Conservation (phyloP, 1,284 basidiomycete genomes). For the Anthracocystis setariae region DNA sequence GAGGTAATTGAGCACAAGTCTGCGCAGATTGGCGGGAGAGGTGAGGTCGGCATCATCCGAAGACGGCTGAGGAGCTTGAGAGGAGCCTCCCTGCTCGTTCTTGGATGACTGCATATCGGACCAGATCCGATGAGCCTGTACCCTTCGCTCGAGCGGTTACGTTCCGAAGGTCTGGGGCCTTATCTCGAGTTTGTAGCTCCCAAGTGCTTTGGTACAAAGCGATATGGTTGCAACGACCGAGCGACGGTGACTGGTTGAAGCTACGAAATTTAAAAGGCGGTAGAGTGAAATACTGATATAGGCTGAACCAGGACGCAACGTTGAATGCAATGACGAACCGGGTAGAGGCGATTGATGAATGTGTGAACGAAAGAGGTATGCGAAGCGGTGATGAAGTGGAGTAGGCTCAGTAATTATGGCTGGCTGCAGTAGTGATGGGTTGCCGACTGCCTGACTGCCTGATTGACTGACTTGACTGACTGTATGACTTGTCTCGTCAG, state of each 20-base stretch:
- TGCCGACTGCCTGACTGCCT: no score
- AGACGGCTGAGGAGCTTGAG: slow-evolving; percentile 13
- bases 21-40: slow-evolving; percentile 65
- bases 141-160: not conserved
- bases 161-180: not conserved
- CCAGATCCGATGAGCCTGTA: not conserved
- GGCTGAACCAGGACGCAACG: no score
- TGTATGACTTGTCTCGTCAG: no score
- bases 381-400: not conserved
- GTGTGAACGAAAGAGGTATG: not conserved
- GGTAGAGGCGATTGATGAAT: slow-evolving; percentile 1
- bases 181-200: not conserved
- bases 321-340: not conserved
- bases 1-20: slow-evolving; percentile 83
- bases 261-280: no score
- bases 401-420: not conserved
- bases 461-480: no score
- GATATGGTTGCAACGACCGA: no score
- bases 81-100: slow-evolving; percentile 8
- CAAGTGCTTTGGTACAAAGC: no score
- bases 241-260: no score
- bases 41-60: slow-evolving; percentile 46
- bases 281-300: no score
- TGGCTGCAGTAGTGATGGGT: no score
- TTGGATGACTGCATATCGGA: slow-evolving; percentile 35